Conservation (phyloP, 441 rosid species). For the Euphorbia celastroides region DNA sequence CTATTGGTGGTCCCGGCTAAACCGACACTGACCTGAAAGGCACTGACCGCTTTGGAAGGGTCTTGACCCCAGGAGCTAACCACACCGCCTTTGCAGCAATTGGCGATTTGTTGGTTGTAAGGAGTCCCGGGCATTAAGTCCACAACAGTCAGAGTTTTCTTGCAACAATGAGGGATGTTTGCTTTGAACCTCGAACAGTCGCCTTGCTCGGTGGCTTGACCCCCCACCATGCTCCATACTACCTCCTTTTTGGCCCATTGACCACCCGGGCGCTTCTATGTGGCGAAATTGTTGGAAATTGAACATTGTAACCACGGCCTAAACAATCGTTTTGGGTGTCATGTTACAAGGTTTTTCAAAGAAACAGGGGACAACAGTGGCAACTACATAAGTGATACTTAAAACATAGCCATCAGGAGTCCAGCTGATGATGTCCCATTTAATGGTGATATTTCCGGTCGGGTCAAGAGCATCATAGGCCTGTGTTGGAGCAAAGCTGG, state of each 20-base stretch:
- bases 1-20: slow-evolving; percentile 64
- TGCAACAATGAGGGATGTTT: slow-evolving; percentile 74
- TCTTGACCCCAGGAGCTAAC: slow-evolving; percentile 71
- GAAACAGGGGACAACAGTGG: too few relatives aligned
- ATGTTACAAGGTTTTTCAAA: too few relatives aligned
- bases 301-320: slow-evolving; percentile 70
- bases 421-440: slow-evolving; percentile 85
- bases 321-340: slow-evolving; percentile 12
- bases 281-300: slow-evolving; percentile 89
- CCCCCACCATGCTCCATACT: slow-evolving; percentile 74
- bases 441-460: slow-evolving; percentile 78
- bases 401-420: slow-evolving; percentile 81
- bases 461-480: slow-evolving; percentile 92
- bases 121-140: slow-evolving; percentile 84
- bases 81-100: slow-evolving; percentile 85
- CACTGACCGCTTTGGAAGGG: slow-evolving; percentile 49
- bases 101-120: slow-evolving; percentile 54
- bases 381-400: slow-evolving; percentile 32
- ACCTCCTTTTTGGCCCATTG: slow-evolving; percentile 66
- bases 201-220: slow-evolving; percentile 74
- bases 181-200: slow-evolving; percentile 84
- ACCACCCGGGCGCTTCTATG: slow-evolving; percentile 78
- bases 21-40: slow-evolving; percentile 76
- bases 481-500: slow-evolving; percentile 33
- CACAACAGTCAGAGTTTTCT: slow-evolving; percentile 56